Evolutionary conservation across 2,329 filamentous ascomycete species (phyloP).

Genomic region (Emmonsiellopsis sp.): DNA sequence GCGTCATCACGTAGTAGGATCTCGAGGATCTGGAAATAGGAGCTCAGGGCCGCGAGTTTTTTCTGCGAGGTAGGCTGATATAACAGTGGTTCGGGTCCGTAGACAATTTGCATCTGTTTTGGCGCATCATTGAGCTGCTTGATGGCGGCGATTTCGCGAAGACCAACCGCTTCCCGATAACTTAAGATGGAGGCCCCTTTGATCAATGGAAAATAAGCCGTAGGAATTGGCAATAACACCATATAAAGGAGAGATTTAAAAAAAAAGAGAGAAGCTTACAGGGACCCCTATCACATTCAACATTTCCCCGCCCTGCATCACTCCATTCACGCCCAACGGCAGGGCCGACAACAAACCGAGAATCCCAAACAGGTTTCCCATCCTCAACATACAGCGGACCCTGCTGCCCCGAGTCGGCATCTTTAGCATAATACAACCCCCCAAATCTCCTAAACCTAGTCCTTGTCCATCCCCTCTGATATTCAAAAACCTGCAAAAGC

Average conservation of each 20-base stretch:
- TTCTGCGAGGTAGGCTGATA: conserved; percentile 17
- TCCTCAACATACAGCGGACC: conserved; percentile 1
- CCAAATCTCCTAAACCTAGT: conserved; percentile 3
- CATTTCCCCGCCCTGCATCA: conserved; percentile 12
- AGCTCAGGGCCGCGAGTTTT: conserved; percentile 17
- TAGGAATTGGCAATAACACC: too few species aligned
- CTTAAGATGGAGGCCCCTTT: neutral
- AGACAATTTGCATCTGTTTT: conserved; percentile 7
- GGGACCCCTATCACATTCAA: conserved; percentile 4
- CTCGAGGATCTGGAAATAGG: conserved; percentile 11
- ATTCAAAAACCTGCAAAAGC: conserved; percentile 1
- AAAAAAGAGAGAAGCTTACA: neutral
- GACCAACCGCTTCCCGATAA: conserved; percentile 4
- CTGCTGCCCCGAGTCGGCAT: neutral
- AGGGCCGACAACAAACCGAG: conserved; percentile 19
- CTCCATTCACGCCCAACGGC: conserved; percentile 18
- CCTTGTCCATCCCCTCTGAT: conserved; percentile 5
- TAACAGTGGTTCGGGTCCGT: conserved; percentile 6
- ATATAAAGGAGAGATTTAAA: too few species aligned
- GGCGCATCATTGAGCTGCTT: neutral
- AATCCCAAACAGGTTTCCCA: conserved; percentile 3
- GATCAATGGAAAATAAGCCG: too few species aligned
- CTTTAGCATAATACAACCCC: conserved; percentile 6
- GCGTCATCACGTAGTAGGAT: conserved; percentile 1
- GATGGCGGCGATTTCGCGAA: conserved; percentile 3